Conservation (phyloP, 176 grass and related monocot genomes). For the Musa schizocarpa region DNA sequence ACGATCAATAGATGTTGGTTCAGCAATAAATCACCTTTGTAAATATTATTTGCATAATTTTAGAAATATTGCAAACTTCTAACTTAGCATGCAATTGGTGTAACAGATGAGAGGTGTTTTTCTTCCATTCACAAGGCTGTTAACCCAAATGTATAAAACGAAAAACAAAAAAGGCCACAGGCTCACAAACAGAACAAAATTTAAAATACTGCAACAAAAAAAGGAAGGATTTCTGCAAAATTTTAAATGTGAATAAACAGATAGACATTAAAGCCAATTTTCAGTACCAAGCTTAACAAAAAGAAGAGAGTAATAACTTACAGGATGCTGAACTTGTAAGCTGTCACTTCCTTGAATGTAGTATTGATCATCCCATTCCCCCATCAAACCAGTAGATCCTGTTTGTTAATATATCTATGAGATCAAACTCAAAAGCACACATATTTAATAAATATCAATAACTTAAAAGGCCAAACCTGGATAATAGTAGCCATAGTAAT, state of each 20-base stretch:
- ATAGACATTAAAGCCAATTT: constrained; percentile 8
- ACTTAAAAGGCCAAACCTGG: constrained; percentile 42
- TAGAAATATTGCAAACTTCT: no score
- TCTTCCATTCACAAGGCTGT: no score
- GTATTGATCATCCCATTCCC: constrained; percentile 61
- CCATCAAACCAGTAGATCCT: constrained; percentile 34
- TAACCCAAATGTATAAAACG: no score
- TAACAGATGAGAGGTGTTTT: no score
- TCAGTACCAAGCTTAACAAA: constrained; percentile 11
- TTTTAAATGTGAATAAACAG: background rate
- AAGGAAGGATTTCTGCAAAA: background rate
- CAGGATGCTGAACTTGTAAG: constrained; percentile 47
- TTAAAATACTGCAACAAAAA: no score
- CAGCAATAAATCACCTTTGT: no score
- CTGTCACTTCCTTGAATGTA: constrained; percentile 53
- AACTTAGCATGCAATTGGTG: no score
- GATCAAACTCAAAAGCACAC: constrained; percentile 4
- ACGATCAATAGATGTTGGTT: no score
- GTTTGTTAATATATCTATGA: background rate
- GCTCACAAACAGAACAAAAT: no score
- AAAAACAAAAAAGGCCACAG: no score
- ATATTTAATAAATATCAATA: constrained; percentile 6
- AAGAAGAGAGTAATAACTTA: constrained; percentile 27
- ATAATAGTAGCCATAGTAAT: constrained; percentile 68
- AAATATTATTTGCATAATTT: no score